Conservation (phyloP, 768 basidiomycete genomes). For the Russula sp. region DNA sequence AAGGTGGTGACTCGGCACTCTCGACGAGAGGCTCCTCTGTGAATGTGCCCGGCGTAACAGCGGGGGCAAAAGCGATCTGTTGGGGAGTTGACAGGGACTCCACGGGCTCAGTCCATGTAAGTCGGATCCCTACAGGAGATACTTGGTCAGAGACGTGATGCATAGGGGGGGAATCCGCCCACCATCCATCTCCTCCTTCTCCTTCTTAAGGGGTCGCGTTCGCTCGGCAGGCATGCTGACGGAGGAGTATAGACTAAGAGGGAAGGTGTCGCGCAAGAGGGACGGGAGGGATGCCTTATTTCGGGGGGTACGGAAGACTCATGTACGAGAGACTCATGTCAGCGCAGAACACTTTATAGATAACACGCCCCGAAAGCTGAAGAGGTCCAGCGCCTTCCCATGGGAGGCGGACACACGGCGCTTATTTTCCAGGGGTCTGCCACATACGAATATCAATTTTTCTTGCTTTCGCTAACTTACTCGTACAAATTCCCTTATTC, state of each 20-base stretch:
- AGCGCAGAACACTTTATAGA: slow-evolving; percentile 20
- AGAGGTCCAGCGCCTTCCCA: slow-evolving; percentile 2
- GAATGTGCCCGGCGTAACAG: slow-evolving; percentile 53
- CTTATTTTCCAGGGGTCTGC: slow-evolving; percentile 8
- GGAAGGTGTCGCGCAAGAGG: slow-evolving; percentile 8
- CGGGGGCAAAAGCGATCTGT: slow-evolving; percentile 52
- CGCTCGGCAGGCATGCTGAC: slow-evolving; percentile 24
- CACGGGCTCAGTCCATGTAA: slow-evolving; percentile 43
- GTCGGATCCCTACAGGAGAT: slow-evolving; percentile 31
- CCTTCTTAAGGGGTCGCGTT: slow-evolving; percentile 21
- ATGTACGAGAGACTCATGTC: slow-evolving; percentile 4
- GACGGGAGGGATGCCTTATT: slow-evolving; percentile 12
- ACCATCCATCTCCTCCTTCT: slow-evolving; percentile 17
- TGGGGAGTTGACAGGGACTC: slow-evolving; percentile 34
- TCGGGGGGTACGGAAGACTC: slow-evolving; percentile 13
- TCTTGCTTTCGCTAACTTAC: neutral
- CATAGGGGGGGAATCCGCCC: neutral
- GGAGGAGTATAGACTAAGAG: neutral
- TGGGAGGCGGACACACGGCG: slow-evolving; percentile 14
- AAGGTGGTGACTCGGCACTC: slow-evolving; percentile 37
- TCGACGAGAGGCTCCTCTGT: slow-evolving; percentile 40
- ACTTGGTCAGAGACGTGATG: neutral
- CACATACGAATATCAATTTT: slow-evolving; percentile 10
- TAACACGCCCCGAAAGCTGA: slow-evolving; percentile 1
- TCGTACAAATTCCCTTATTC: neutral